phyloP scores from a whole-genome alignment of 345 rosid species.

The Eucalyptus coolabah region DNA sequence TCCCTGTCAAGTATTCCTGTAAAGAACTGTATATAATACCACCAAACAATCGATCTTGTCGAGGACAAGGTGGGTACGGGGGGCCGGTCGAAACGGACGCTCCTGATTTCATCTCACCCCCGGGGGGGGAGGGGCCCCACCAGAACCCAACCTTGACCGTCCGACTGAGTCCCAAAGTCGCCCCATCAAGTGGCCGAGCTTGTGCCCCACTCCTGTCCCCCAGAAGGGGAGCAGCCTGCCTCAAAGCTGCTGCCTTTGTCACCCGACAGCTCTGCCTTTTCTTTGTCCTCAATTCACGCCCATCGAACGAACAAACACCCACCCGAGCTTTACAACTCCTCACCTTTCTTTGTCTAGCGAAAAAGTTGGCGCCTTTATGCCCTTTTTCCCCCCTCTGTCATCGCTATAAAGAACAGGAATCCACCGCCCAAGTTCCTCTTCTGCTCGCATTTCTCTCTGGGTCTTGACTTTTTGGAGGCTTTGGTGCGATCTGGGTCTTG shows the following conservation, averaged over 20 bases:
- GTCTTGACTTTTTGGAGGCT: not conserved
- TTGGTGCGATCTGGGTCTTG: not conserved
- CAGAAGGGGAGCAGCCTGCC: conserved; percentile 42
- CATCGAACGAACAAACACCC: not conserved
- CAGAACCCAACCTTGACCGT: not conserved
- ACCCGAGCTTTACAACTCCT: not conserved
- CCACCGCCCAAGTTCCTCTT: not conserved
- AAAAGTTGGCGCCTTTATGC: not conserved
- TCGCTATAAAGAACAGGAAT: conserved; percentile 18
- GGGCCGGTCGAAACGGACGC: not conserved
- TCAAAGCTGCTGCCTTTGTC: conserved; percentile 49
- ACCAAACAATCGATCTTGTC: not conserved
- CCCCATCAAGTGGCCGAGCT: not conserved
- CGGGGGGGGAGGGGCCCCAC: not conserved
- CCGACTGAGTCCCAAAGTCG: not conserved
- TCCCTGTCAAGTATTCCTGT: not conserved
- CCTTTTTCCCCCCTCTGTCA: not conserved
- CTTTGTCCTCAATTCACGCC: conserved; percentile 54
- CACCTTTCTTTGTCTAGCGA: not conserved
- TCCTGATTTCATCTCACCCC: not conserved
- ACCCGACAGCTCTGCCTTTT: conserved; percentile 69
- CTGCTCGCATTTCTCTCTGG: conserved; percentile 7
- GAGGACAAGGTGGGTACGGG: not conserved
- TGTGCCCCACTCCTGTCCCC: conserved; percentile 83
- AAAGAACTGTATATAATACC: not conserved